Base-by-base conservation (phyloP, 2,329 filamentous ascomycete species). In the Orbilia blumenaviensis region DNA sequence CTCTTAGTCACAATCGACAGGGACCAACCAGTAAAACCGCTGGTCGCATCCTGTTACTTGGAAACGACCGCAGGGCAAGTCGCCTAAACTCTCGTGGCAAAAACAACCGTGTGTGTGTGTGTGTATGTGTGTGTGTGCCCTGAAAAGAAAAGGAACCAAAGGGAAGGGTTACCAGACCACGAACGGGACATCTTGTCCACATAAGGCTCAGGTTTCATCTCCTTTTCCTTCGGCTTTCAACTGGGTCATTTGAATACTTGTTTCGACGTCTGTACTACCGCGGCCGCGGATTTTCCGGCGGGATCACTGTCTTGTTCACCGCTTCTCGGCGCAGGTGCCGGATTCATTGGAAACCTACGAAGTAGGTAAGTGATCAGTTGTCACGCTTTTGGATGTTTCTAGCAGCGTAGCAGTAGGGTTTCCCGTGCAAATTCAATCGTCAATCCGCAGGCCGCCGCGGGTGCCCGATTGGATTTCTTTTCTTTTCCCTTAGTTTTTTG, bases 51-150 rank as follows among this genome's bases (percentile, higher is more conserved):
- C 29, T 74, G 32, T 66, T 66, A 27, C 54, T 66, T 74, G 69
- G 69, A 74, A 66, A 67, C 62, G 62, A 67, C 62, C 44, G 61
- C 42, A 48, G 44, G 67, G 34, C 50, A 66, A 67, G 62, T 74
- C 69, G 71, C 71, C 54, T 75, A 75, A 75, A 48, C 62, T 56
- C 52, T 75, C 63, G 71, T 75, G 71, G 71, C 71, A 68, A 75
- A 73, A 54, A 54, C 32, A 14, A 41, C 21, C 23, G 23, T n/a
- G n/a, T n/a, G n/a, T n/a, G n/a, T n/a, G n/a, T n/a, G n/a, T n/a
- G n/a, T n/a, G n/a, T n/a, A n/a, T n/a, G n/a, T n/a, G n/a, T n/a
- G n/a, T n/a, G n/a, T n/a, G 46, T 23, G 42, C 36, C 58, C 38
- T 44, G 44, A 36, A 64, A 50, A 50, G 34, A 52, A 52, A 23